Base-by-base conservation (phyloP, 306 rosid genomes). In the Corylus heterophylla region DNA sequence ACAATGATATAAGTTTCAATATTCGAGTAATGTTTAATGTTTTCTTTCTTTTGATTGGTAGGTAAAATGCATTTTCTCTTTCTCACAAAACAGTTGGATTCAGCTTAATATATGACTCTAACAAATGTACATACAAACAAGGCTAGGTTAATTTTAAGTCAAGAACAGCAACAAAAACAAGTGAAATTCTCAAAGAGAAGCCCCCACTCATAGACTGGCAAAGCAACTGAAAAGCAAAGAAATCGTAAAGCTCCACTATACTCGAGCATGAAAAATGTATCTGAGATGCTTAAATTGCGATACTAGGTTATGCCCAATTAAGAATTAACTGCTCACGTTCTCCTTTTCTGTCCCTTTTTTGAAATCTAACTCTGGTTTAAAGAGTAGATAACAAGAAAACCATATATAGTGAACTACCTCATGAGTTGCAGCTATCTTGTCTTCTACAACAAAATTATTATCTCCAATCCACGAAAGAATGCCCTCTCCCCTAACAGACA, bases 361-460 rank as follows among this genome's bases (percentile, higher is more conserved):
- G 20, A 64, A 35, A 64, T 35, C 0, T 5, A 13, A 31, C 6
- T 0, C 70, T 35, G n/a, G 25, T 14, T 8, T 39, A 35, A 31
- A 16, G 70, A 16, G 20, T 35, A 64, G 29, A 39, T 39, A 67
- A 67, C 37, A 42, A 9, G 8, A 50, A 58, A 2, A 49, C 63
- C 4, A n/a, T 3, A 66, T 31, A 62, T 10, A 66, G 56, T 0
- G 66, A 54, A 78, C 69, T 85, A 92, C 97, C 98, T 94, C 97
- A 47, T 68, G 86, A 82, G 58, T 49, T 78, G 79, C 85, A 77
- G 77, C 78, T 52, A 78, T 56, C 79, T 86, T 89, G 67, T 90
- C 93, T 54, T 90, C 89, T 12, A 91, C 85, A 18, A 90, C 68
- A 80, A 94, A 94, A 83, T 85, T 88, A 76, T 92, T 88, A 83